A percentile compares a stretch with the other conserved stretches of the same genome.
Evolutionary conservation across 495 filamentous ascomycete genomes (phyloP).

Genomic region (Penicillium taxi): DNA sequence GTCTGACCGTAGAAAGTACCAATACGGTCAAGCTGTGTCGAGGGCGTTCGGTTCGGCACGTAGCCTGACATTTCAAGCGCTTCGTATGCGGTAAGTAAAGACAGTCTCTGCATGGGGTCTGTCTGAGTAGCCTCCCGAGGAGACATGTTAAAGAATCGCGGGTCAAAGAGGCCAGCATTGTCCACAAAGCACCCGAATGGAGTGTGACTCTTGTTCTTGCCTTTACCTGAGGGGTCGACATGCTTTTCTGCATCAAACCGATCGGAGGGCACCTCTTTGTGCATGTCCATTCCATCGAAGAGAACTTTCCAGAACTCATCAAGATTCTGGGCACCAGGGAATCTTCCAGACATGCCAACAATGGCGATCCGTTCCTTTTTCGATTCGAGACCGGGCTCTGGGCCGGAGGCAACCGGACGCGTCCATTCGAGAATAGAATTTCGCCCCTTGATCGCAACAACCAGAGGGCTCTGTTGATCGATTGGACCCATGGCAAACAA

Average conservation of each 20-base stretch:
- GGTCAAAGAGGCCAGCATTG: slow-evolving; percentile 25
- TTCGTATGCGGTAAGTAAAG: slow-evolving; percentile 66
- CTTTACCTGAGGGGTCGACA: slow-evolving; percentile 30
- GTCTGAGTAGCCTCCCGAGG: slow-evolving; percentile 50
- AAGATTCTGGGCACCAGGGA: not conserved
- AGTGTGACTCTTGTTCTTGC: slow-evolving; percentile 23
- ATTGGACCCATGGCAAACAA: too few species aligned
- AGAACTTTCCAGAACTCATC: slow-evolving; percentile 3
- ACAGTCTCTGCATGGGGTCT: slow-evolving; percentile 69
- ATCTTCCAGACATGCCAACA: slow-evolving; percentile 6
- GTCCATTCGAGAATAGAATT: too few species aligned
- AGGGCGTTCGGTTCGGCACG: slow-evolving; percentile 9
- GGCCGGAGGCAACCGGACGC: too few species aligned
- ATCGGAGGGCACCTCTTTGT: slow-evolving; percentile 25
- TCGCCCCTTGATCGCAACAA: too few species aligned
- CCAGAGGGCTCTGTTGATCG: too few species aligned
- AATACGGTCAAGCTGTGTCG: slow-evolving; percentile 42
- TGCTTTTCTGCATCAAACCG: slow-evolving; percentile 35
- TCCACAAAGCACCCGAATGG: slow-evolving; percentile 35
- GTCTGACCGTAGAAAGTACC: slow-evolving; percentile 75
- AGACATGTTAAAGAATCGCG: slow-evolving; percentile 31
- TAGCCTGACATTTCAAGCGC: slow-evolving; percentile 67
- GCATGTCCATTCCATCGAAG: not conserved
- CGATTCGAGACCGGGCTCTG: too few species aligned
- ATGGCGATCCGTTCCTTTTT: slow-evolving; percentile 3